Base-by-base conservation (phyloP, 2,329 filamentous ascomycete species). In the Golovinomyces cichoracearum region DNA sequence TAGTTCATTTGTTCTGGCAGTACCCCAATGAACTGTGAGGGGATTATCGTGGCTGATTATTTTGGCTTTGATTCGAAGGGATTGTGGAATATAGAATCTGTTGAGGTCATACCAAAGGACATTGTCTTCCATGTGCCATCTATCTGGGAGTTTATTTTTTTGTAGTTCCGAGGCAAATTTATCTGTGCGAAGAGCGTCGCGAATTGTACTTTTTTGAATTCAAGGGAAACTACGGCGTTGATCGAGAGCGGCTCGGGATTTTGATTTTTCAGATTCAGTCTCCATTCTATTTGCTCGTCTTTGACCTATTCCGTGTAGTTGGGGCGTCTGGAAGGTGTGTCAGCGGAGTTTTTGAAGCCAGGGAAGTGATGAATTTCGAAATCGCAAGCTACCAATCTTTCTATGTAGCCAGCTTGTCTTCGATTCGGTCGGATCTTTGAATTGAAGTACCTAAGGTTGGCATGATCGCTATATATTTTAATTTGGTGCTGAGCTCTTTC, bases 391-490 rank as follows among this genome's bases (percentile, higher is more conserved):
- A 25, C 42, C 6, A 45, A 25, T 23, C 17, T 27, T 27, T 45
- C 23, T n/a, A 29, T 27, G 42, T 45, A 45, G 23, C 23, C 23
- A 17, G 42, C 22, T 45, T 45, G 22, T 27, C 42, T 19, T 7
- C 42, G 15, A 29, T 45, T 45, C n/a, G 42, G 42, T 27, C 15
- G 22, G 15, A 45, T 10, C 7, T 7, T 45, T 5, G 42, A 42
- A 5, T 42, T 23, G n/a, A 42, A 42, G 7, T 42, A 42, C n/a
- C 38, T 42, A 22, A 42, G n/a, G 21, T 42, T 42, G 10, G 38
- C 38, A 9, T 42, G 38, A 42, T 42, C 38, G 9, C 38, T 42
- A 45, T 45, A 45, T 5, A 45, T 45, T 31, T 45, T 27, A 19
- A 45, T 19, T 29, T 45, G 27, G n/a, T 45, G 42, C n/a, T 45